Evolutionary conservation across 306 rosid species (phyloP), one percentile per base, ranked within the genome.

Genomic region (Bauhinia variegata): DNA sequence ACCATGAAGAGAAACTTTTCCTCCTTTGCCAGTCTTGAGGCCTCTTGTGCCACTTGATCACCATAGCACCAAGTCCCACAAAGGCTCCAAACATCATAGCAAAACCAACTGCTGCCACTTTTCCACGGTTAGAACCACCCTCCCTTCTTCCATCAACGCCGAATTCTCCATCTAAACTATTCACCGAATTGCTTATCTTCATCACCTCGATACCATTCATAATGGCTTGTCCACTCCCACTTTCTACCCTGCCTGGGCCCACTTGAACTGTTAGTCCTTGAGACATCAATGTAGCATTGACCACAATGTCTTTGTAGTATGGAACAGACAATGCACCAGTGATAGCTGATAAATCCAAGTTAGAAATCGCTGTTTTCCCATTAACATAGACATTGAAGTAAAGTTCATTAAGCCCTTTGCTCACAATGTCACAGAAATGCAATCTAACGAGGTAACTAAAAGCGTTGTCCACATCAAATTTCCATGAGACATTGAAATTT

Each of bases 41-140:
- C 72, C 89, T 67, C 83, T 70, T 85, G 73, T 82, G 87, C 89
- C 89, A 85, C 75, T 79, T 85, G 72, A 79, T 30, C 67, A 82
- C 89, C 89, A 85, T 85, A 0, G 89, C 89, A 38, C 88, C 88
- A 28, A 84, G 72, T 0, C 88, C 88, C 8, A 71, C 83, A 48
- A 84, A 84, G 0, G 85, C 88, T 41, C 85, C 88, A 72, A 84
- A 84, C 88, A 84, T 84, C 88, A 84, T 84, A 0, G 85, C 88
- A 33, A 84, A 84, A 10, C 88, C 85, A 7, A 80, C 85, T 7
- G 81, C 83, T 0, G 88, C 88, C 56, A 84, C 85, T 0, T 85
- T 68, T 7, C 79, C 72, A 0, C 85, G 83, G 66, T 44, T 67
- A 0, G 77, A 47, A 0, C 83, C 75, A 0, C 57, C 14, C 0